Conservation (phyloP, 108 stramenopile genomes). For the Conticribra guillardii region DNA sequence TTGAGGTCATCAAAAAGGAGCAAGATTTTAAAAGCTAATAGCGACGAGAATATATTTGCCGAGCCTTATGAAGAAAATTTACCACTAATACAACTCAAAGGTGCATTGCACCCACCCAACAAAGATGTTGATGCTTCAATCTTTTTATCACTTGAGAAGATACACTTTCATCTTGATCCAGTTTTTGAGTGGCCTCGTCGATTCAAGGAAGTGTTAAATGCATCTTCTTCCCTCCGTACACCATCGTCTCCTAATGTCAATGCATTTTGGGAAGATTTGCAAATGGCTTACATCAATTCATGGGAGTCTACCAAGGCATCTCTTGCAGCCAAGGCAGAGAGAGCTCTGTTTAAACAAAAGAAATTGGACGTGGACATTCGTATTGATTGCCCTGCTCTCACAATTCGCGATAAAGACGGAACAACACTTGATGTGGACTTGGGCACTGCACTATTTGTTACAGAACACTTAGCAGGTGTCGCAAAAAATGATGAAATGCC, state of each 20-base stretch:
- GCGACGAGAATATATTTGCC: no score
- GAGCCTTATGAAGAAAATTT: no score
- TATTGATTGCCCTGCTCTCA: conserved; percentile 55
- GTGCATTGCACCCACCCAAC: conserved; percentile 33
- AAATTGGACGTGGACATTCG: conserved; percentile 55
- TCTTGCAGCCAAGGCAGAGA: conserved; percentile 47
- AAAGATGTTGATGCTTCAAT: conserved; percentile 21
- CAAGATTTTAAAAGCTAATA: no score
- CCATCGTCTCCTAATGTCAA: conserved; percentile 21
- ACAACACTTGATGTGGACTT: conserved; percentile 49
- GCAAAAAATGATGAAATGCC: background rate
- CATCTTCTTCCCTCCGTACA: conserved; percentile 3
- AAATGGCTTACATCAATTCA: conserved; percentile 54
- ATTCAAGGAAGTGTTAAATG: conserved; percentile 32
- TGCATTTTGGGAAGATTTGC: conserved; percentile 59
- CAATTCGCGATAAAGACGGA: conserved; percentile 40
- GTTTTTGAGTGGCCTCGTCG: conserved; percentile 55
- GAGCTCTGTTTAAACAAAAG: conserved; percentile 47
- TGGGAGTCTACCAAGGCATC: conserved; percentile 42
- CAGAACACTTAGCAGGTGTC: conserved; percentile 58
- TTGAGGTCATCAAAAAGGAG: no score
- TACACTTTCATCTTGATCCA: conserved; percentile 36
- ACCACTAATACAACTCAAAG: no score
- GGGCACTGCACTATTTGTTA: conserved; percentile 51
- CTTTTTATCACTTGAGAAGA: conserved; percentile 27